Base-by-base conservation (phyloP, 495 filamentous ascomycete genomes). In the Annulohypoxylon stygium region DNA sequence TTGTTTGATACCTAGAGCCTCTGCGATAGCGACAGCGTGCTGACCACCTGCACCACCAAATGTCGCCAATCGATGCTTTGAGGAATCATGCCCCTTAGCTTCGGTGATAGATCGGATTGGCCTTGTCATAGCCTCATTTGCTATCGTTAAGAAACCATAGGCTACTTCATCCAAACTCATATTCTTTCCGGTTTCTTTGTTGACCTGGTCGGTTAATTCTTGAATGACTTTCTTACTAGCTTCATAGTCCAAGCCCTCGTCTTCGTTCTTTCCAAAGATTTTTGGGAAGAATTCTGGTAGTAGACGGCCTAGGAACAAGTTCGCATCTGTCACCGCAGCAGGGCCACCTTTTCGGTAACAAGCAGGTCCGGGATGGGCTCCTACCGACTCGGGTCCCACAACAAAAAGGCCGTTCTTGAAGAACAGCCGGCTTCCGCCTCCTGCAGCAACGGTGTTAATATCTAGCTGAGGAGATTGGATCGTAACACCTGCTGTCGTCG, bases 11-110 rank as follows among this genome's bases (percentile, higher is more conserved):
- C 95, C 95, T 18, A 99, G 84, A 18, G 91, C 91, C 73, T 94
- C 92, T 10, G 95, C 96, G 75, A 99, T 97, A n/a, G 93, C 94
- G 16, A 96, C 93, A 5, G 96, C 96, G 75, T 99, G 96, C 78
- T 99, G 96, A 2, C 96, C 96, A 54, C 96, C 96, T 1, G 96
- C 96, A 30, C 96, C 96, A 20, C 96, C 96, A 82, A 99, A 98
- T 0, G 92, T 95, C 1, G 94, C 95, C 45, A 98, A 86, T 6
- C 93, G 85, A 80, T 98, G 96, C 74, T 91, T 92, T 3, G 93
- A 93, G 2, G 95, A 95, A 78, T 97, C 94, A 76, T 97, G 91
- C 1, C 96, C 96, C 79, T 95, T 93, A 18, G 94, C 95, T 80
- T 99, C 95, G 3, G 95, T 99, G 71, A 98, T 84, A 36, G 92